Base-by-base conservation (phyloP, 345 rosid genomes). In the Acer yangbiense region DNA sequence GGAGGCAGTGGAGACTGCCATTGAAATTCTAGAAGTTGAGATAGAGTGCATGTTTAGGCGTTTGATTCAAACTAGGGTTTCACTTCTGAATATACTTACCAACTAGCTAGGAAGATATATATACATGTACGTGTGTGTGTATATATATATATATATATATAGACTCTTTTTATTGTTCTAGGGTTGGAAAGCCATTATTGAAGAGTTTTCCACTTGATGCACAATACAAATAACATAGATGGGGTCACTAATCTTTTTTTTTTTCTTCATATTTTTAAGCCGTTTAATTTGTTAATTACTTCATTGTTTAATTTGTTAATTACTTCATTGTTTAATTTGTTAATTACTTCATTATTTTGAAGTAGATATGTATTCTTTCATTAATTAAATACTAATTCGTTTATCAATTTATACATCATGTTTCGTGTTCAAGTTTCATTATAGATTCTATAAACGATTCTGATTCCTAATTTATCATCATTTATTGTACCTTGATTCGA, bases 21-120 rank as follows among this genome's bases (percentile, higher is more conserved):
- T 90, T 7, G 89, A 91, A 64, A 86, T 90, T 77, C 93, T 92
- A 50, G 92, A 88, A 75, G 80, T 80, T 43, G 96, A 94, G 84
- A 17, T 92, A 27, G 88, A 90, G 67, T 89, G 88, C 83, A 91
- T 92, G 75, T 88, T 79, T 41, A 78, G 97, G 79, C 84, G 94
- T 21, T 77, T 92, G 84, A 94, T 94, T 72, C 94, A 90, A 68
- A 91, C 98, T 46, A 86, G 98, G 84, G 96, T 86, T 82, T 87
- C 88, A 27, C 97, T 92, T 81, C 91, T 90, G 3, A 94, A 92
- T 80, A 88, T 92, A 81, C 93, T 88, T 35, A 88, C 88, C 46
- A 83, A 70, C 74, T 90, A 87, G 67, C 74, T 90, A 87, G 67
- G 14, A 61, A 8, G 29, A 60, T 57, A 20, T 57, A 7, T 57